Conservation (phyloP, 257 asterid species). For the Nicotiana knightiana region DNA sequence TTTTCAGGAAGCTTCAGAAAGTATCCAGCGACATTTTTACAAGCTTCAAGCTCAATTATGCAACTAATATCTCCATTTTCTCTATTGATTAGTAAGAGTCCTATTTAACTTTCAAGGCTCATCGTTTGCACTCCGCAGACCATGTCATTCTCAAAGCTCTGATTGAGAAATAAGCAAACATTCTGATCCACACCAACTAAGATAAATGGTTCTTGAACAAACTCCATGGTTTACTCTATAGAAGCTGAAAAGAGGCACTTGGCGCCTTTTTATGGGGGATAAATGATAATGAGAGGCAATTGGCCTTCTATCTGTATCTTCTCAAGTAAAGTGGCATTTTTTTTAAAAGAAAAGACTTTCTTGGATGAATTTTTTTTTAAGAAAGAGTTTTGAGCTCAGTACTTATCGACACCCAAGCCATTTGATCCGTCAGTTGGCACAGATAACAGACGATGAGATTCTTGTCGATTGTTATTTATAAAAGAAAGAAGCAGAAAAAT, state of each 20-base stretch:
- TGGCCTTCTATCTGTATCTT: neutral
- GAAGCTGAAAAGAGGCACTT: neutral
- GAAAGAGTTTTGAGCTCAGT: neutral
- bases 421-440: neutral
- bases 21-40: neutral
- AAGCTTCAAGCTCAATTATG: neutral
- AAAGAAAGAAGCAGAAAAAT: too few species aligned
- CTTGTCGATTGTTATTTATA: neutral
- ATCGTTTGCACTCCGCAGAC: neutral
- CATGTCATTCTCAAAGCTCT: constrained; percentile 1
- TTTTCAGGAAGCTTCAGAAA: neutral
- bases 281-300: too few species aligned
- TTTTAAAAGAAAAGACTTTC: neutral
- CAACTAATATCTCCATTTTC: neutral
- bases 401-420: neutral
- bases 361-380: neutral
- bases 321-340: neutral
- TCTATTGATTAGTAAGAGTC: neutral
- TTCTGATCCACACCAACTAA: neutral
- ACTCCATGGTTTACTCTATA: neutral
- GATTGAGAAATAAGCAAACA: neutral
- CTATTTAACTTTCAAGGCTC: neutral
- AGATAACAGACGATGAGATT: neutral
- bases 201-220: neutral
- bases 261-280: too few species aligned